phyloP scores from a whole-genome alignment of 345 rosid genomes.

The Brassica rapa region DNA sequence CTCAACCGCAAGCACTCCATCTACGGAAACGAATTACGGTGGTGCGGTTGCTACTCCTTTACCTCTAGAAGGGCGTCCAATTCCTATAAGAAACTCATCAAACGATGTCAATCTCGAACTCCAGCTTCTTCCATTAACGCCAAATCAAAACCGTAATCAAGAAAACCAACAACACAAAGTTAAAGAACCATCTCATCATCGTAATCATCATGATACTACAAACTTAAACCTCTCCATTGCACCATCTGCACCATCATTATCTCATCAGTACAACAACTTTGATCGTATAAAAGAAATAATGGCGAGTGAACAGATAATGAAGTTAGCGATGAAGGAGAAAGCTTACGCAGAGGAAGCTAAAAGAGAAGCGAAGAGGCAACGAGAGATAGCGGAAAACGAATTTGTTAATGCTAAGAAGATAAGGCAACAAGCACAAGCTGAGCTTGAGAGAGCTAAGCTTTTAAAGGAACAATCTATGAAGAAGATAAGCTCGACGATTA shows the following conservation, averaged over 20 bases:
- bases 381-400: constrained; percentile 77
- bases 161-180: constrained; percentile 27
- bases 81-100: constrained; percentile 27
- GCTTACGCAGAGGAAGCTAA: constrained; percentile 72
- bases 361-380: constrained; percentile 65
- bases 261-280: constrained; percentile 32
- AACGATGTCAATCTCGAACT: constrained; percentile 66
- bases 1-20: constrained; percentile 76
- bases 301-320: constrained; percentile 51
- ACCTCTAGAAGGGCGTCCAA: constrained; percentile 36
- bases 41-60: constrained; percentile 37
- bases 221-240: constrained; percentile 73
- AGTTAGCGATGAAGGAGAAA: constrained; percentile 64
- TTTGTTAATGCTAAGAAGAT: constrained; percentile 69
- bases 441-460: constrained; percentile 66
- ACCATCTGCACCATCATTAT: constrained; percentile 39
- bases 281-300: constrained; percentile 51
- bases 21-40: constrained; percentile 63
- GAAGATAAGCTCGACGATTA: constrained; percentile 59
- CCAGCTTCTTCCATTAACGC: constrained; percentile 58
- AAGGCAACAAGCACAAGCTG: constrained; percentile 70
- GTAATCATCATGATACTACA: constrained; percentile 36
- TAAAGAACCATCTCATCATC: constrained; percentile 33
- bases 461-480: constrained; percentile 70
- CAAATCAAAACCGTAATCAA: constrained; percentile 35